A percentile compares a stretch with the other conserved stretches of the same genome.
phyloP scores from a whole-genome alignment of 2,329 filamentous ascomycete genomes.

The Triangularia verruculosa region DNA sequence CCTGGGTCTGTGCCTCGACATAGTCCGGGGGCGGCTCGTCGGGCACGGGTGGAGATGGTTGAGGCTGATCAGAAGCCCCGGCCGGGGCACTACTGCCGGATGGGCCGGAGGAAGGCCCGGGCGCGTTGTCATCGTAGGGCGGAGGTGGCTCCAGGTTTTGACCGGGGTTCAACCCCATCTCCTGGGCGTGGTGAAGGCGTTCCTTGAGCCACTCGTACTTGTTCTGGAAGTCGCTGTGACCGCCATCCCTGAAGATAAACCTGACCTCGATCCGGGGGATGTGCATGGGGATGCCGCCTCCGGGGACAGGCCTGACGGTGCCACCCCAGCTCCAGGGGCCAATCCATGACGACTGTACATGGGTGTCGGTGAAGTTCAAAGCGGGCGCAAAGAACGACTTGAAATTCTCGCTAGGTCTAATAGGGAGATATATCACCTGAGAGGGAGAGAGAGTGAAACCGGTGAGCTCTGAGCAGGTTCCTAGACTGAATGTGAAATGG shows the following conservation, averaged over 20 bases:
- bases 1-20: slow-evolving; percentile 77
- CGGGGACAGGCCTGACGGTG: slow-evolving; percentile 73
- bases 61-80: slow-evolving; percentile 14
- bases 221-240: slow-evolving; percentile 86
- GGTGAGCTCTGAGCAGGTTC: slow-evolving; percentile 20
- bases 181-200: slow-evolving; percentile 74
- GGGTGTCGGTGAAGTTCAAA: slow-evolving; percentile 81
- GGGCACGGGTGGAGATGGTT: slow-evolving; percentile 43
- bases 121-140: slow-evolving; percentile 68
- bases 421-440: slow-evolving; percentile 84
- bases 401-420: slow-evolving; percentile 64
- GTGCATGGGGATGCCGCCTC: slow-evolving; percentile 75
- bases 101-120: slow-evolving; percentile 35
- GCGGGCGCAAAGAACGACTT: slow-evolving; percentile 89
- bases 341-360: slow-evolving; percentile 85
- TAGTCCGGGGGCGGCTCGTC: slow-evolving; percentile 86
- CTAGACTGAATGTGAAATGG: slow-evolving; percentile 23
- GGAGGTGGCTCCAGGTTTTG: slow-evolving; percentile 73
- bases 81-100: slow-evolving; percentile 2
- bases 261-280: slow-evolving; percentile 74
- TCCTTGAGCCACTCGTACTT: slow-evolving; percentile 83
- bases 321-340: slow-evolving; percentile 89
- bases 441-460: not conserved
- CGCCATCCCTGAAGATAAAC: slow-evolving; percentile 89
- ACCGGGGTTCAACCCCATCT: slow-evolving; percentile 68